Evolutionary conservation across 2,329 filamentous ascomycete genomes (phyloP).

Genomic region (Aspergillus aculeatinus): DNA sequence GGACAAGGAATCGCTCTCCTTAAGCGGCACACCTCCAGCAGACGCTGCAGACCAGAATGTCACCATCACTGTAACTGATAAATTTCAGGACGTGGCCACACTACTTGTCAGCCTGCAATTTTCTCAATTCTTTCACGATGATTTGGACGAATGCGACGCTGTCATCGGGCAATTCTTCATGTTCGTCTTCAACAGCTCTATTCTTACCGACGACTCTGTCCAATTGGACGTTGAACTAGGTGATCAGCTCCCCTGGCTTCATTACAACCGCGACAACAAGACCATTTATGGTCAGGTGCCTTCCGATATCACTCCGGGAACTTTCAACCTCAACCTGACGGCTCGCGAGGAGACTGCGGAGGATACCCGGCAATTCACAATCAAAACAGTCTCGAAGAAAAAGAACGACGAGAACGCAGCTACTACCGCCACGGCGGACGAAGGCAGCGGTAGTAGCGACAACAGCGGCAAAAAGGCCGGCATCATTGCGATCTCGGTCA

Average conservation of each 20-base stretch:
- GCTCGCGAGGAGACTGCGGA: constrained; percentile 40
- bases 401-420: constrained; percentile 16
- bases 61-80: constrained; percentile 59
- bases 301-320: constrained; percentile 35
- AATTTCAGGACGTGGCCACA: constrained; percentile 59
- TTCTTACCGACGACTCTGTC: constrained; percentile 44
- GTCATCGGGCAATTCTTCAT: constrained; percentile 51
- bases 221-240: constrained; percentile 47
- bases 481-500: constrained; percentile 38
- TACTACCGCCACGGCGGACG: constrained; percentile 19
- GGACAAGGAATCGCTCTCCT: constrained; percentile 58
- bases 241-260: constrained; percentile 48
- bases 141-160: constrained; percentile 48
- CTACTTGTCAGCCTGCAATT: constrained; percentile 53
- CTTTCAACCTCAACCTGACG: constrained; percentile 45
- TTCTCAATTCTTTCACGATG: constrained; percentile 44
- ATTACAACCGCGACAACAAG: constrained; percentile 47
- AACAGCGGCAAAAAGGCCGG: constrained; percentile 33
- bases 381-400: constrained; percentile 33
- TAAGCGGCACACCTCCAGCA: constrained; percentile 65
- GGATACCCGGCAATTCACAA: constrained; percentile 47
- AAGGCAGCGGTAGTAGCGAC: constrained; percentile 17
- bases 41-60: constrained; percentile 62
- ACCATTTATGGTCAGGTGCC: constrained; percentile 53
- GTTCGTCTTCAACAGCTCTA: constrained; percentile 47